Evolutionary conservation across 208 protist genomes (phyloP), one percentile per base, ranked within the genome.

Genomic region (Crithidia acanthocephali): DNA sequence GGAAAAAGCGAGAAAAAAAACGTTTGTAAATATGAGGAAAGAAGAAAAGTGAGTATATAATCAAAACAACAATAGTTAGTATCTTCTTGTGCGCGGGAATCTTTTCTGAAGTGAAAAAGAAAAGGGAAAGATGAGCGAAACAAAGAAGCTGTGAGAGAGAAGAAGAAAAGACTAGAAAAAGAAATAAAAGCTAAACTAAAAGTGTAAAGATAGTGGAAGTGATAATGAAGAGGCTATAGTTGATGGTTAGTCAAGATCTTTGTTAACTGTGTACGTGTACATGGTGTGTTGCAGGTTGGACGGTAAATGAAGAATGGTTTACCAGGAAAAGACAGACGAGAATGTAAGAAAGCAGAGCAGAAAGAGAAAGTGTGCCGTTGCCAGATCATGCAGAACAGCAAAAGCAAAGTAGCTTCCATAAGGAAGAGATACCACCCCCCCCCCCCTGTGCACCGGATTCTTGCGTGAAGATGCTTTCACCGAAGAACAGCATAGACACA

Each of bases 21-120:
- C 5, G 37, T 65, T 65, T 52, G n/a, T 48, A 52, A 52, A 52
- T 53, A 33, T 52, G 13, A 52, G 57, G 9, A 65, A 20, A 65
- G 15, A 25, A 65, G 3, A 40, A 48, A 56, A 56, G 20, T 25
- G 32, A 52, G 32, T 56, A 52, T 56, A 44, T 28, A 37, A 63
- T 32, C 13, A 10, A 33, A 16, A 40, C 8, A 40, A 40, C 5
- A 11, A 40, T 13, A 40, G 35, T 5, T 40, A 40, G 11, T 40
- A 11, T 42, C 7, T 44, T 44, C 16, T 9, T 60, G 16, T 8
- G 25, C 35, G 30, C 20, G n/a, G 55, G 5, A 22, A 10, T 22
- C 9, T 48, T 9, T 48, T 48, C 44, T 13, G 16, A 40, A 40
- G 8, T 40, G n/a, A n/a, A 40, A 40, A 40, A 5, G 5, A 40